Evolutionary conservation across 2,329 filamentous ascomycete genomes (phyloP).

Genomic region (Botrytis galanthina): DNA sequence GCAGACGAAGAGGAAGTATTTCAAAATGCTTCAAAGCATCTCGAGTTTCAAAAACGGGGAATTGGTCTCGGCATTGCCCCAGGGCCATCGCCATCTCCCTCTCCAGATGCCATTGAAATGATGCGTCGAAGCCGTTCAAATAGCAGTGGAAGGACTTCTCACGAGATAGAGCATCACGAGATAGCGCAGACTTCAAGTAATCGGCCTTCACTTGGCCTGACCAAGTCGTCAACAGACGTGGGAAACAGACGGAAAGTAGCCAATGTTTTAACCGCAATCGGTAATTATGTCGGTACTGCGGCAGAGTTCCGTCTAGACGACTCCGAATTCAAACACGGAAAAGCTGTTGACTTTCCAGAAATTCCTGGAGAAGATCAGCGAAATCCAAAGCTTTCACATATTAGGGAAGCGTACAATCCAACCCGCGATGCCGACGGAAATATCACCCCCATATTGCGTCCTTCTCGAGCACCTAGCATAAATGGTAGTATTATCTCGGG

Average conservation of each 20-base stretch:
- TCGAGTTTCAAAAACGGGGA: constrained; percentile 12
- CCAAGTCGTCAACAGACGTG: constrained; percentile 14
- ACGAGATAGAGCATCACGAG: constrained; percentile 17
- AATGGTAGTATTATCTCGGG: constrained; percentile 38
- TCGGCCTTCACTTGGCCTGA: neutral
- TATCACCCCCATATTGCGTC: constrained; percentile 32
- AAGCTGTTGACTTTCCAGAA: constrained; percentile 52
- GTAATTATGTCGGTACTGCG: constrained; percentile 48
- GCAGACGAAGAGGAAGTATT: constrained; percentile 15
- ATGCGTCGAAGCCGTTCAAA: constrained; percentile 21
- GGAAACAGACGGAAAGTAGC: constrained; percentile 46
- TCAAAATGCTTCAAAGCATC: constrained; percentile 9
- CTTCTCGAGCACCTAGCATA: constrained; percentile 44
- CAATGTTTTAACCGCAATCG: constrained; percentile 43
- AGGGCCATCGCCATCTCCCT: constrained; percentile 14
- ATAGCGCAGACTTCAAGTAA: neutral
- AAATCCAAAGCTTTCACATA: constrained; percentile 43
- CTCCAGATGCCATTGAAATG: constrained; percentile 6
- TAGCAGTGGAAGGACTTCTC: constrained; percentile 12
- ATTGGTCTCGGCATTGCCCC: neutral
- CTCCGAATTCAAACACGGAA: constrained; percentile 47
- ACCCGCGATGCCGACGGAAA: constrained; percentile 39
- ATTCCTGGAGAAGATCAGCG: constrained; percentile 53
- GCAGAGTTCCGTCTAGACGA: constrained; percentile 49
- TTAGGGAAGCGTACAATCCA: constrained; percentile 44